Base-by-base conservation (phyloP, 163 green algal species). In the Picocystis sp. region DNA sequence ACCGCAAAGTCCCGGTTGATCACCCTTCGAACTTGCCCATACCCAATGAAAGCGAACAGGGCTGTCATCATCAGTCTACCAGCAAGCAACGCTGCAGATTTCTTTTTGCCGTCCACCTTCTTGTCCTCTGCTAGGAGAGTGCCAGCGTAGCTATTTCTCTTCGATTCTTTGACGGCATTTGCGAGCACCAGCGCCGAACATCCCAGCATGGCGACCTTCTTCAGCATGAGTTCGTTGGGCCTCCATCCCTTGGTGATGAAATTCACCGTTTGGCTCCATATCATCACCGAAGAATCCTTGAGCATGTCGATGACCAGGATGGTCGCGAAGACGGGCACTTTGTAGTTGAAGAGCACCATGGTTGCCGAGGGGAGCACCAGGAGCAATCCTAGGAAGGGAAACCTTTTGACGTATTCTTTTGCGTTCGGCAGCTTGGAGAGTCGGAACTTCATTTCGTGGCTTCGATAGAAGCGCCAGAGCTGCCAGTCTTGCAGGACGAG, bases 191-290 rank as follows among this genome's bases (percentile, higher is more conserved):
- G 57, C 13, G 60, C 41, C 0, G 47, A 50, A 23, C 60, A 66
- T n/a, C 71, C 71, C 21, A 76, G 53, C 55, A 79, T 76, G 9
- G 71, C 67, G n/a, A 79, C 45, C 5, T 64, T 55, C 71, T 79
- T 79, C 9, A 72, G 57, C 46, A 67, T 46, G 34, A 76, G 50
- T 57, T 79, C 71, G 17, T 70, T 72, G 15, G 71, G 71, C n/a
- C 63, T 53, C 41, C 53, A 48, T 49, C 59, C 53, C 22, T 66
- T 62, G 24, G 34, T 52, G 29, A 38, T 8, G 29, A 38, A 38
- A 38, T 8, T 38, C 29, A 38, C 29, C 5, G 29, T 38, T 38
- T 38, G 29, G 29, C 8, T 38, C 53, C 55, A 67, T 10, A 74
- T 55, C 2, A 71, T 56, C 2, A 22, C 44, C 13, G 44, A 45